Conservation (phyloP, 805 yeast genomes). For the Saccharomycopsis sp. region DNA sequence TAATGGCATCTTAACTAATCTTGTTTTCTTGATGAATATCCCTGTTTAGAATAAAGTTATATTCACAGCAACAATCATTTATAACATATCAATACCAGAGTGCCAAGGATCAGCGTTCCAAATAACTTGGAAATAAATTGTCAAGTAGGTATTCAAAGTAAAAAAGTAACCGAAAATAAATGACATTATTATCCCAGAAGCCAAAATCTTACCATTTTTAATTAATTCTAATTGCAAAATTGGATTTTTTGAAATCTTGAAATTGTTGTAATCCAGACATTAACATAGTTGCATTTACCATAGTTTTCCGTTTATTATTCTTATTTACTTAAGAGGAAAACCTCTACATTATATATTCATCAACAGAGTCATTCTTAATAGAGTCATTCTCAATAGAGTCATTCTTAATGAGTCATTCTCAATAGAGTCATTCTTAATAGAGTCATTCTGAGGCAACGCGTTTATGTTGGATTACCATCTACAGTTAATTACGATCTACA, state of each 20-base stretch:
- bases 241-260: slow-evolving; percentile 37
- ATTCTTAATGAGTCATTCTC: no score
- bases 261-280: slow-evolving; percentile 18
- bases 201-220: neutral
- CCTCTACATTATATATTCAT: slow-evolving; percentile 48
- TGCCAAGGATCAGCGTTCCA: slow-evolving; percentile 33
- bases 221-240: slow-evolving; percentile 29
- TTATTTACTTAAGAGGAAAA: slow-evolving; percentile 47
- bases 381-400: no score
- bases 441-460: no score
- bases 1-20: slow-evolving; percentile 35
- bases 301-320: slow-evolving; percentile 31
- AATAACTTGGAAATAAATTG: slow-evolving; percentile 39
- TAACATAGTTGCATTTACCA: neutral
- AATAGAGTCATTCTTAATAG: no score
- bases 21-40: slow-evolving; percentile 30
- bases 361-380: no score
- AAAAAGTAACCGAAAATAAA: slow-evolving; percentile 2
- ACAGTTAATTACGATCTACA: no score
- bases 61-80: slow-evolving; percentile 35
- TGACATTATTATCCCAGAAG: neutral
- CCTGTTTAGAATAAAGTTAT: slow-evolving; percentile 32
- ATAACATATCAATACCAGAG: slow-evolving; percentile 40
- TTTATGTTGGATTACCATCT: no score
- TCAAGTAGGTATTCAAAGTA: slow-evolving; percentile 23